Percentiles rank a stretch among this genome's conserved stretches.
Conservation (phyloP, 129 eudicot genomes). For the Glebionis coronaria region DNA sequence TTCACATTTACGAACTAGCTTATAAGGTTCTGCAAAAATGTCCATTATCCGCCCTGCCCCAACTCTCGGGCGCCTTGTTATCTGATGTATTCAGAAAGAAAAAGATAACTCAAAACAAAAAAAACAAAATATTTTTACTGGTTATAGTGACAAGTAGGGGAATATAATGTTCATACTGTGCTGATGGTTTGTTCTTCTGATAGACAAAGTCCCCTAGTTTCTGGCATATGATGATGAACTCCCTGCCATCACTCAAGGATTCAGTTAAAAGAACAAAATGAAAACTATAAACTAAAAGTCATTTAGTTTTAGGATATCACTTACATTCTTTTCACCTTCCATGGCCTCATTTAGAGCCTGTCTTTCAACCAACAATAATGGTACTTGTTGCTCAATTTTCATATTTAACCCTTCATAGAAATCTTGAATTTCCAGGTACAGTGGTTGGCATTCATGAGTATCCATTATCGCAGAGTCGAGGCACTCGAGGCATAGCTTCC, state of each 20-base stretch:
- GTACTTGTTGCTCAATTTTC: conserved; percentile 44
- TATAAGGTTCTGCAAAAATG: conserved; percentile 80
- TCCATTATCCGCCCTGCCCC: conserved; percentile 72
- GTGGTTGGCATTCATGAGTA: conserved; percentile 42
- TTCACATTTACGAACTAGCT: conserved; percentile 34
- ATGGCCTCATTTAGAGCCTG: conserved; percentile 44
- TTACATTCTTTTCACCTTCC: conserved; percentile 37
- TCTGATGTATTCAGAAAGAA: conserved; percentile 17
- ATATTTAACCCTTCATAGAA: conserved; percentile 41
- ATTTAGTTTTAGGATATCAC: neutral
- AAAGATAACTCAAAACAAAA: neutral
- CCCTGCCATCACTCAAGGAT: conserved; percentile 26
- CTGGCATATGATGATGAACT: conserved; percentile 35
- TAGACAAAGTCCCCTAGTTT: conserved; percentile 36
- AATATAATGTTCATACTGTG: conserved; percentile 22
- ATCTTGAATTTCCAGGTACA: conserved; percentile 40
- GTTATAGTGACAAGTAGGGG: conserved; percentile 9
- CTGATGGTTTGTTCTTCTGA: conserved; percentile 40
- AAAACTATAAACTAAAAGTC: neutral
- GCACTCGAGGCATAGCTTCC: conserved; percentile 40
- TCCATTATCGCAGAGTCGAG: conserved; percentile 45
- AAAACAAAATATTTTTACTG: neutral
- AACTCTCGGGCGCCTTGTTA: conserved; percentile 32
- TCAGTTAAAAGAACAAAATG: conserved; percentile 1
- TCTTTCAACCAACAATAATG: conserved; percentile 39